Percentiles rank a stretch among this genome's conserved stretches.
phyloP scores from a whole-genome alignment of 208 protist species.

The Crithidia sp. region DNA sequence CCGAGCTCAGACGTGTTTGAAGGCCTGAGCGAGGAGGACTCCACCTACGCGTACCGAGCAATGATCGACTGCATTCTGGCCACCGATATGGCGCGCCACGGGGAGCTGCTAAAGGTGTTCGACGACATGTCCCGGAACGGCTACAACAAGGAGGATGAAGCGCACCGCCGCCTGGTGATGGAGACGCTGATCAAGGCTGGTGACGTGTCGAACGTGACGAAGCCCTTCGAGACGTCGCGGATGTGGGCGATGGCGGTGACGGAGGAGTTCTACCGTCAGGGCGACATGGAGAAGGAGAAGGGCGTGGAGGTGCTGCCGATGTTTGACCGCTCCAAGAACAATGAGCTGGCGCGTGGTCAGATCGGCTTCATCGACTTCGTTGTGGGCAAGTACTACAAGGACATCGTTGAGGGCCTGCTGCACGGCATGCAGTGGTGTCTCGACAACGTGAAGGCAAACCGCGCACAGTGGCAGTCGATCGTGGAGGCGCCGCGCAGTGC shows the following conservation, averaged over 20 bases:
- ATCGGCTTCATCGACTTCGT: constrained; percentile 91
- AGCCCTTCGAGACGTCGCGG: constrained; percentile 84
- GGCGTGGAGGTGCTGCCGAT: constrained; percentile 83
- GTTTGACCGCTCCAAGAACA: constrained; percentile 88
- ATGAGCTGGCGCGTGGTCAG: constrained; percentile 85
- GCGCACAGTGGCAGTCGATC: constrained; percentile 69
- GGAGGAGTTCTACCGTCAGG: constrained; percentile 90
- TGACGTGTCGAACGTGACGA: constrained; percentile 88
- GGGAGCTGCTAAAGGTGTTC: constrained; percentile 51
- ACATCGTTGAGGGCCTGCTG: constrained; percentile 59
- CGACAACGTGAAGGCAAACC: constrained; percentile 65
- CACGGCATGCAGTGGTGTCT: constrained; percentile 86
- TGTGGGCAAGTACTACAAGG: constrained; percentile 77
- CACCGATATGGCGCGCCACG: constrained; percentile 89
- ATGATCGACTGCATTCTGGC: constrained; percentile 88
- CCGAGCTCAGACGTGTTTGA: constrained; percentile 78
- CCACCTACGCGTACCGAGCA: constrained; percentile 55
- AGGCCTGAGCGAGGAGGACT: constrained; percentile 46
- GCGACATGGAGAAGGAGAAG: constrained; percentile 89
- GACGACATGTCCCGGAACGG: constrained; percentile 21
- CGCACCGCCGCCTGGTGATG: constrained; percentile 44
- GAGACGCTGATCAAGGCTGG: constrained; percentile 84
- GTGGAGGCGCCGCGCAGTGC: constrained; percentile 32
- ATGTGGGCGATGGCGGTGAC: constrained; percentile 87
- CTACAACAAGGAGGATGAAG: constrained; percentile 43